A percentile compares a stretch with the other conserved stretches of the same genome.
These are phyloP conservation scores for Sugiyamaella lignohabitans DNA, from an alignment of 805 yeast genomes.

Conservation along the genomic window DNA sequence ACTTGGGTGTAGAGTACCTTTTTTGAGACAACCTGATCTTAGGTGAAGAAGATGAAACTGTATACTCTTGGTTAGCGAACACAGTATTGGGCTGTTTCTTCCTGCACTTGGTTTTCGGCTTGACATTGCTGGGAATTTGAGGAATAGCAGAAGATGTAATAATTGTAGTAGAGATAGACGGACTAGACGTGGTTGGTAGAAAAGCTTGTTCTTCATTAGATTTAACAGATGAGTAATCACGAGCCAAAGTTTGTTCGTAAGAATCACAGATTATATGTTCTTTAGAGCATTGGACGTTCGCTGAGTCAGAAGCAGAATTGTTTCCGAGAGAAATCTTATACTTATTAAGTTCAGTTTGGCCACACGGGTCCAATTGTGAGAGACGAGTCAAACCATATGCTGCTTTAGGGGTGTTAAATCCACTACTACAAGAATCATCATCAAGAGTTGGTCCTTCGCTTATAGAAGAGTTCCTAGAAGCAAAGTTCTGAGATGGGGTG, in stretches of 20 bases:
- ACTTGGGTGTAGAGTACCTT: background rate
- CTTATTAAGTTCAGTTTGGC: background rate
- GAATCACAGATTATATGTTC: no score
- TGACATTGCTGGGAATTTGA: background rate
- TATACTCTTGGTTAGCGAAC: no score
- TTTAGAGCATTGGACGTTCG: no score
- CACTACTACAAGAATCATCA: background rate
- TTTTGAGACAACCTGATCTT: constrained; percentile 2
- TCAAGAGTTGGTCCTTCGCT: no score
- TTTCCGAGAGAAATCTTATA: background rate
- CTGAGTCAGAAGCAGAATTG: background rate
- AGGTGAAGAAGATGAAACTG: background rate
- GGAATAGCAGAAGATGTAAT: background rate
- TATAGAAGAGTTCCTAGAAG: no score
- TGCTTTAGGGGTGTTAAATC: background rate
- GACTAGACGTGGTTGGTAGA: background rate
- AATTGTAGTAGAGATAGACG: background rate
- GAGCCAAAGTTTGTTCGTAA: no score
- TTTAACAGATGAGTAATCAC: background rate
- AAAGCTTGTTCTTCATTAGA: background rate
- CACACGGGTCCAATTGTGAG: background rate
- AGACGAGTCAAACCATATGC: background rate
- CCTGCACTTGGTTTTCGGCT: background rate
- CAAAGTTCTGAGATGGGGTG: no score
- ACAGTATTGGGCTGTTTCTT: no score